phyloP scores from a whole-genome alignment of 768 basidiomycete species.

The Albatrellus ellisii region DNA sequence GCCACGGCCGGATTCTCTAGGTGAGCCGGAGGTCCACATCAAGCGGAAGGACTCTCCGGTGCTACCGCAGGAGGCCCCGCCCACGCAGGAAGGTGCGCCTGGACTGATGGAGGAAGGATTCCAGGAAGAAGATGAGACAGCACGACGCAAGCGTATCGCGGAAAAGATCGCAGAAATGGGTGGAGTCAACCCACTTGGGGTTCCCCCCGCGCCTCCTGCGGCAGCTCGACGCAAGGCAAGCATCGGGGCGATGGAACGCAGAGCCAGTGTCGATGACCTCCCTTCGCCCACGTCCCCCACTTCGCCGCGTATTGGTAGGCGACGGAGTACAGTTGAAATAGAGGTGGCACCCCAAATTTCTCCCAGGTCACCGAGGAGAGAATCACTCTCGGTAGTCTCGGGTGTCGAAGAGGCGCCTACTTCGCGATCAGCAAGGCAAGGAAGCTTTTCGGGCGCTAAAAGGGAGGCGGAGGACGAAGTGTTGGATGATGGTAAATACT shows the following conservation, averaged over 20 bases:
- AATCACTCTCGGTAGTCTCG: too few species aligned
- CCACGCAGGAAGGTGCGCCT: neutral
- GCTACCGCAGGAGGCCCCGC: neutral
- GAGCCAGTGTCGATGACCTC: too few species aligned
- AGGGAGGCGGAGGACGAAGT: slow-evolving; percentile 13
- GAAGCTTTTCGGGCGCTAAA: slow-evolving; percentile 11
- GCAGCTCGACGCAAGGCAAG: too few species aligned
- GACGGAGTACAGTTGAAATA: too few species aligned
- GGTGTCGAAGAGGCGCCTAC: too few species aligned
- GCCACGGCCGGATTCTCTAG: slow-evolving; percentile 1
- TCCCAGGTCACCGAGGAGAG: too few species aligned
- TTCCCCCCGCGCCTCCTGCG: slow-evolving; percentile 17
- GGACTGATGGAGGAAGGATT: slow-evolving; percentile 5
- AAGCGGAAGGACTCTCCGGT: neutral
- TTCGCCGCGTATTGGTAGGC: too few species aligned
- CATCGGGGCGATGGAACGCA: neutral
- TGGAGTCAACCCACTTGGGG: slow-evolving; percentile 39
- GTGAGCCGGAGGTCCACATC: neutral
- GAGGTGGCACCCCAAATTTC: too few species aligned
- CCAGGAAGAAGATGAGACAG: slow-evolving; percentile 38
- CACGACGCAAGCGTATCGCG: slow-evolving; percentile 43
- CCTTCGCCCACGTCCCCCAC: too few species aligned
- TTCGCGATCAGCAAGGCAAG: too few species aligned
- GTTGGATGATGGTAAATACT: slow-evolving; percentile 33
- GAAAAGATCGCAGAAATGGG: slow-evolving; percentile 52